Evolutionary conservation across 164 flowering plant genomes (phyloP).

Genomic region (Sextonia rubra): DNA sequence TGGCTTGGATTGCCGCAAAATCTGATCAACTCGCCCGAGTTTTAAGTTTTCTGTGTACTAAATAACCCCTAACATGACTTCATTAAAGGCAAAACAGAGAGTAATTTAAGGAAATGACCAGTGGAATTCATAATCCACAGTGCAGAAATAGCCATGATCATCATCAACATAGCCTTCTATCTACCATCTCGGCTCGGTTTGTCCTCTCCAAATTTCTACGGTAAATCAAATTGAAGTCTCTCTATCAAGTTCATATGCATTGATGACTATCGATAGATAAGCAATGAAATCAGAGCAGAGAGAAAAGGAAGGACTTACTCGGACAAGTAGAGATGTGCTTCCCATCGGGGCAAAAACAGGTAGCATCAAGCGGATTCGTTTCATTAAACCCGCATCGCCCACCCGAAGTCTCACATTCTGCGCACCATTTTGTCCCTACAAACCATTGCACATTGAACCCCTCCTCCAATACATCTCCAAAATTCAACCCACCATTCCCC

Average conservation of each 20-base stretch:
- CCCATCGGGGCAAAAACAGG: constrained; percentile 14
- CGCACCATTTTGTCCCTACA: not conserved
- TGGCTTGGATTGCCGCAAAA: no score
- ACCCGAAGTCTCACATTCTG: constrained; percentile 2
- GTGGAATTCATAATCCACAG: no score
- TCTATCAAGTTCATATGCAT: no score
- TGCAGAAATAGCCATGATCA: no score
- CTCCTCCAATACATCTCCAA: constrained; percentile 6
- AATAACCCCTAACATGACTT: no score
- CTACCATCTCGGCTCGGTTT: not conserved
- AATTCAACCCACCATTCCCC: not conserved
- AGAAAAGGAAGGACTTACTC: not conserved
- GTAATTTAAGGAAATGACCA: no score
- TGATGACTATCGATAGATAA: not conserved
- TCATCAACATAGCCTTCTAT: no score
- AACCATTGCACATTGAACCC: constrained; percentile 16
- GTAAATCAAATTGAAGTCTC: no score
- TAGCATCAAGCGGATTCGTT: not conserved
- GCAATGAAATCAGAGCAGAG: not conserved
- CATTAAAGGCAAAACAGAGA: no score
- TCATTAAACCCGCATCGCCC: constrained; percentile 16
- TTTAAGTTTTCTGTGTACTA: no score
- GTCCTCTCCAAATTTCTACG: not conserved
- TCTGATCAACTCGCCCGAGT: no score
- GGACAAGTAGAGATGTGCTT: not conserved